Base-by-base conservation (phyloP, 1,284 basidiomycete species). In the Melampsora abietis-canadensis region DNA sequence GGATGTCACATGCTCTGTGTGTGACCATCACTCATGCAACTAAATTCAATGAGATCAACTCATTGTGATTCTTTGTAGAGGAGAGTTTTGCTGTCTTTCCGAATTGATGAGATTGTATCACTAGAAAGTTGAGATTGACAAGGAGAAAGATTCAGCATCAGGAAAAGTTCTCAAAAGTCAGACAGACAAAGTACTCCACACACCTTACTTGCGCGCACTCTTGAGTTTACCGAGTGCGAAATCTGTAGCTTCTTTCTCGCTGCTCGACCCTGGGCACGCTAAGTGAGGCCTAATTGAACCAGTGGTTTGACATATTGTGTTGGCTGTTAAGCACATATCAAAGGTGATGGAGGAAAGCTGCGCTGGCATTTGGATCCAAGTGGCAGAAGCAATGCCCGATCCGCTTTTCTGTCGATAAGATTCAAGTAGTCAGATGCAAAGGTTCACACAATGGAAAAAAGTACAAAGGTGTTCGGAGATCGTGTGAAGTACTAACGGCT, bases 191-290 rank as follows among this genome's bases (percentile, higher is more conserved):
- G 14, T 44, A 44, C 40, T 44, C 40, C 14, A 44, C 40, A 12
- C 40, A 44, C 40, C 14, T 44, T 44, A 44, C 2, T 44, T 44
- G 40, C 12, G 40, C 40, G 40, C 40, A 44, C 12, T 44, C 12
- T 44, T 1, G 40, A 72, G 68, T 27, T 72, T 59, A 31, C 44
- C 47, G 21, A 64, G 31, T 2, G 61, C 34, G n/a, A 72, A 72
- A 8, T 24, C 37, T 37, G 34, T 60, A 44, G 68, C 68, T 7
- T 31, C 61, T 27, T 10, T 48, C 24, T 72, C 68, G 34, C 63
- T 61, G 62, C 27, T 24, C 17, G 68, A 72, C 7, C 68, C 68
- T 12, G 31, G 17, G 44, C 61, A 60, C 21, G 14, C 27, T 30
- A 68, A 46, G 37, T 68, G 67, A 14, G 67, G 17, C 8, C 6